Base-by-base conservation (phyloP, 352 stramenopile species). In the Hyaloperonospora brassicae region DNA sequence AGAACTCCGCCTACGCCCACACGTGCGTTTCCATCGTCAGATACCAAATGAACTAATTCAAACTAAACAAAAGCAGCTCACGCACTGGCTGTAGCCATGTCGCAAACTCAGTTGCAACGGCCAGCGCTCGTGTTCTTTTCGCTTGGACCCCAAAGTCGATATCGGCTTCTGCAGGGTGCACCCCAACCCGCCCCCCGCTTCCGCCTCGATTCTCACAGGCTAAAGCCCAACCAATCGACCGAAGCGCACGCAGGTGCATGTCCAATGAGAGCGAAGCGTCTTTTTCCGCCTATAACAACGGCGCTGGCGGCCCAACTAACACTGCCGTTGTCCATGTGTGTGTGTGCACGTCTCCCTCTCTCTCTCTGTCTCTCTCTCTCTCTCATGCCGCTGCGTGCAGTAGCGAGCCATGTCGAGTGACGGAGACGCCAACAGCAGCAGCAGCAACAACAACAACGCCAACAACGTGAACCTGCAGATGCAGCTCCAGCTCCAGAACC, bases 401-500 rank as follows among this genome's bases (percentile, higher is more conserved):
- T n/a, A 17, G 22, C 14, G 36, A 34, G 48, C 21, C 52, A 88
- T 90, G 80, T 85, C 80, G 22, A 71, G 51, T 52, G 73, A 82
- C 59, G 63, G 55, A 64, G 63, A 68, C 47, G 49, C 36, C 44
- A 66, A 30, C 48, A 57, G 47, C 38, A 90, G 63, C 69, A 89
- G 80, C 58, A 44, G 52, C 22, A 72, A 7, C 27, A 31, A 7
- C 27, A 31, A 7, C 39, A 66, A 30, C 48, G 54, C 54, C 38
- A 90, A 65, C 69, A 89, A 82, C 58, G 46, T 50, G n/a, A 72
- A 72, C 52, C 51, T 92, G 63, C 79, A 90, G 58, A 90, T 92
- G 76, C 84, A 92, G 61, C 72, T 89, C 61, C 84, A 94, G 64
- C 57, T 94, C 25, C 80, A 92, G 66, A 89, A 73, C 57, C 84